Evolutionary conservation across 768 basidiomycete species (phyloP).

Genomic region (Strobilomyces dryophilus): DNA sequence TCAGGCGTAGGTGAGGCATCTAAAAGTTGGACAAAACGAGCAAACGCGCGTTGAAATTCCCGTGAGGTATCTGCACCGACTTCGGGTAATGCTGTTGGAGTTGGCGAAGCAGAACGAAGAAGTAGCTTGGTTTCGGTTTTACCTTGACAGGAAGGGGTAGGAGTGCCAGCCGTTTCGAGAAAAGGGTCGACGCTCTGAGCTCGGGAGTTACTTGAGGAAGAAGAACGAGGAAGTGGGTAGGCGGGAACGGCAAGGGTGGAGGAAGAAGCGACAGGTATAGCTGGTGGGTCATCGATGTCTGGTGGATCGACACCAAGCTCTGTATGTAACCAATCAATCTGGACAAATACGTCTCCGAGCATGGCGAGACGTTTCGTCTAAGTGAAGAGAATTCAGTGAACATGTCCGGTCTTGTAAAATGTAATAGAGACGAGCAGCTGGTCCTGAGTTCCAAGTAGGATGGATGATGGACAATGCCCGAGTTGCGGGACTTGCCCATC

Average conservation of each 20-base stretch:
- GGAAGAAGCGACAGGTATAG: constrained; percentile 29
- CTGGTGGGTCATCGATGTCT: constrained; percentile 42
- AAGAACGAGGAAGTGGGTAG: constrained; percentile 43
- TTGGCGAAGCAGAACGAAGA: constrained; percentile 27
- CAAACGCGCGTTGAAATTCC: constrained; percentile 57
- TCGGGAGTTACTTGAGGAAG: constrained; percentile 29
- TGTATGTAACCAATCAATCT: constrained; percentile 78
- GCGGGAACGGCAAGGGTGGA: constrained; percentile 36
- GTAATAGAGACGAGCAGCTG: neutral
- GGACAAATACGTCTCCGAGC: constrained; percentile 59
- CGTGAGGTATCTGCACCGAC: constrained; percentile 10
- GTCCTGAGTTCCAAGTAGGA: neutral
- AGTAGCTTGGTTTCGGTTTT: constrained; percentile 34
- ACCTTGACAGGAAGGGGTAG: constrained; percentile 45
- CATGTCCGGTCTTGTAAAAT: neutral
- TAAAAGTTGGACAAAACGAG: constrained; percentile 56
- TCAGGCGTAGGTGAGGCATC: constrained; percentile 36
- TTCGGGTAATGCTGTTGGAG: constrained; percentile 10
- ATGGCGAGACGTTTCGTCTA: constrained; percentile 67
- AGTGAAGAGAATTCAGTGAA: constrained; percentile 1
- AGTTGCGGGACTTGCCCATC: neutral
- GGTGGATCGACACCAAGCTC: constrained; percentile 77
- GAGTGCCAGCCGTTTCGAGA: constrained; percentile 33
- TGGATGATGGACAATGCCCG: neutral
- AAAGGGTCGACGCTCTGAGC: constrained; percentile 25